Evolutionary conservation across 495 filamentous ascomycete species (phyloP).

Genomic region (Penicillium desertorum): DNA sequence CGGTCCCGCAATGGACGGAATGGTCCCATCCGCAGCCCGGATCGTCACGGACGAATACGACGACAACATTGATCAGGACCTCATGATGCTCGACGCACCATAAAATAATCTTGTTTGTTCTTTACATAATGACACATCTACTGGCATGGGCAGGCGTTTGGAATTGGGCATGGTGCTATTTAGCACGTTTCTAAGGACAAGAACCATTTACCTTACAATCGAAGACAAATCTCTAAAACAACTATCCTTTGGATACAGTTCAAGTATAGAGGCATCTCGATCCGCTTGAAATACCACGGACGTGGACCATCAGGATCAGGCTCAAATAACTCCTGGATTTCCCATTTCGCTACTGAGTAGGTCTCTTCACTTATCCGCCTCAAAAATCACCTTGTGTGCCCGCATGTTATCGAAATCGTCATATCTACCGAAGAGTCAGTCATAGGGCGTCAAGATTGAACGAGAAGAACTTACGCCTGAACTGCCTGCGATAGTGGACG

Average conservation of each 20-base stretch:
- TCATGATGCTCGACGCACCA: slow-evolving; percentile 63
- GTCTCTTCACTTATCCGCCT: slow-evolving; percentile 28
- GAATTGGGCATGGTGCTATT: slow-evolving; percentile 16
- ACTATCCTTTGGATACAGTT: background rate
- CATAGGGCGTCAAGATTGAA: background rate
- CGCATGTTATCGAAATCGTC: slow-evolving; percentile 41
- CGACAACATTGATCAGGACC: slow-evolving; percentile 59
- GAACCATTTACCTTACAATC: slow-evolving; percentile 3
- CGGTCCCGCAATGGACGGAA: slow-evolving; percentile 28
- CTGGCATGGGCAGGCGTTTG: slow-evolving; percentile 19
- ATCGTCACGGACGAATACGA: slow-evolving; percentile 53
- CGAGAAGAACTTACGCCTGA: slow-evolving; percentile 28
- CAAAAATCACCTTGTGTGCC: slow-evolving; percentile 40
- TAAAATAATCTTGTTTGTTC: slow-evolving; percentile 20
- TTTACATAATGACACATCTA: slow-evolving; percentile 12
- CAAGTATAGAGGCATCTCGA: background rate
- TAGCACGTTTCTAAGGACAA: slow-evolving; percentile 24
- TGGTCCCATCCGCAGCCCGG: slow-evolving; percentile 22
- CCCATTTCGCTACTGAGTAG: too few relatives aligned
- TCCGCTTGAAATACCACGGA: background rate
- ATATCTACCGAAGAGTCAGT: slow-evolving; percentile 21
- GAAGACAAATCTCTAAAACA: background rate
- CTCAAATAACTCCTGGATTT: background rate
- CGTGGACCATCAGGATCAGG: background rate
- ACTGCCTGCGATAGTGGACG: slow-evolving; percentile 38